Percentiles rank a stretch among this genome's conserved stretches.
These are phyloP conservation scores for Myxozyma lipomycoides DNA, from an alignment of 805 yeast species.

Conservation along the genomic window DNA sequence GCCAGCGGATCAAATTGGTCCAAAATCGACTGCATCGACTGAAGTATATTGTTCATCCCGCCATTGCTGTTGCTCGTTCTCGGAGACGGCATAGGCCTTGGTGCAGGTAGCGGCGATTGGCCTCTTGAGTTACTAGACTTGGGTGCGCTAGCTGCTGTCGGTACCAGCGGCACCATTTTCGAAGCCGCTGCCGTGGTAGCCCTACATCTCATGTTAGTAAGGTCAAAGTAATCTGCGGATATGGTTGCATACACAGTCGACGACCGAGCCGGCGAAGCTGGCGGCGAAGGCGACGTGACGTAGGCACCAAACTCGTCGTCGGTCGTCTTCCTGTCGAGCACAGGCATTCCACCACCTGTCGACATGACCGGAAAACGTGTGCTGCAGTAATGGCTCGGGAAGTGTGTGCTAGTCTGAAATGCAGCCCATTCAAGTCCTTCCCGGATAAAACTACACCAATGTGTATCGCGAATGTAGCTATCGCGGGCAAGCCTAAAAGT, in stretches of 20 bases:
- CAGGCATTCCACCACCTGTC: neutral
- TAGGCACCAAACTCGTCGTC: neutral
- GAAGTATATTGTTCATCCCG: constrained; percentile 3
- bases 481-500: too few relatives aligned
- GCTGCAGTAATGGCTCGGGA: too few relatives aligned
- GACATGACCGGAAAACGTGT: too few relatives aligned
- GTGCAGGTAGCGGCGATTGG: constrained; percentile 19
- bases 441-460: too few relatives aligned
- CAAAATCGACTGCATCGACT: constrained; percentile 22
- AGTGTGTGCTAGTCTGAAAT: too few relatives aligned
- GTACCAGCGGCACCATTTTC: constrained; percentile 9
- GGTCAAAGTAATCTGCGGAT: neutral
- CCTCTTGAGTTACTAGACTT: neutral
- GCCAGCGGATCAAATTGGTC: constrained; percentile 33
- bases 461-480: too few relatives aligned
- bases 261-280: neutral
- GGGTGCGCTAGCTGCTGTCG: neutral
- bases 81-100: constrained; percentile 12
- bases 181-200: neutral
- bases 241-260: neutral
- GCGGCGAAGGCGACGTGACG: neutral
- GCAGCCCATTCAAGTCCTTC: too few relatives aligned
- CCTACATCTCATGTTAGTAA: neutral
- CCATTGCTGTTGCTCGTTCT: neutral
- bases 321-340: neutral